Base-by-base conservation (phyloP, 2,329 filamentous ascomycete genomes). In the Cyphellophora attinorum region DNA sequence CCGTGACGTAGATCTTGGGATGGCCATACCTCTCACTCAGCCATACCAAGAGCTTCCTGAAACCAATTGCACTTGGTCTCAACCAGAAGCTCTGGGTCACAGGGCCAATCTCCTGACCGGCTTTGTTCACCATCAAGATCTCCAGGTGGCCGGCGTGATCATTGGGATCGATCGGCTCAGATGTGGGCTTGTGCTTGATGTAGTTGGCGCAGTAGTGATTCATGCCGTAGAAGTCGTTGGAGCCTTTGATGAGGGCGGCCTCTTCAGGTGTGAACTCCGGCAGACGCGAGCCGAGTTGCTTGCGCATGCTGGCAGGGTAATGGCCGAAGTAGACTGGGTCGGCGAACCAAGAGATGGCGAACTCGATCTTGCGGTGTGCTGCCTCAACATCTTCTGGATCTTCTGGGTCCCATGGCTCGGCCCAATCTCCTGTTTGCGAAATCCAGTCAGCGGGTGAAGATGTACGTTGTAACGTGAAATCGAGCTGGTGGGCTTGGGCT, bases 161-260 rank as follows among this genome's bases (percentile, higher is more conserved):
- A 33, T 81, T 69, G 3, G 65, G 63, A 1, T 72, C 67, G 1
- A 82, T 62, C 31, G 69, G 62, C 5, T 69, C 71, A 5, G 72
- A 68, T 3, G 33, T 34, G 10, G 40, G 35, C 52, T 76, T 74
- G 61, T 88, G 79, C 57, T 77, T 79, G 62, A 93, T 78, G 62
- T 83, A 93, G 68, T 91, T 84, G 53, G 84, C 81, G 33, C 83
- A 88, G 67, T 93, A 93, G 68, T 86, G 81, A 67, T 93, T 93
- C 83, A 89, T 89, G 57, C 84, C 85, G 59, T 93, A 93, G 61
- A 93, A 93, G 65, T 93, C 85, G 58, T 91, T 91, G 54, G 79
- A 85, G n/a, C 82, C 84, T 51, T 80, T 70, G 29, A 93, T 76
- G n/a, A 91, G 66, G 2, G 73, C 74, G 15, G 67, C 58, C 54